Evolutionary conservation across 1,284 basidiomycete genomes (phyloP).

Genomic region (Sporisorium sorghi): DNA sequence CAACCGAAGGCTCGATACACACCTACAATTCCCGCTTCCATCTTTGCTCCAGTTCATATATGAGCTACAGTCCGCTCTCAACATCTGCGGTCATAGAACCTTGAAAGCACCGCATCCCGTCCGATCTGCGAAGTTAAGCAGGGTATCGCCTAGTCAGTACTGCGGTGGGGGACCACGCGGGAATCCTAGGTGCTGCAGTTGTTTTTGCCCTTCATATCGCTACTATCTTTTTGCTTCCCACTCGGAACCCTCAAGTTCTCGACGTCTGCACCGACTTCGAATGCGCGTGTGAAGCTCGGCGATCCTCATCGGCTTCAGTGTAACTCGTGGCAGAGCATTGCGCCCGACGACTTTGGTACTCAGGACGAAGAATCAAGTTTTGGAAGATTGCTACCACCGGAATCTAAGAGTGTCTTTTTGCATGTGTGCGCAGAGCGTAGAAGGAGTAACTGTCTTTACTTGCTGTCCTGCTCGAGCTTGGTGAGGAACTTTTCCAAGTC

Average conservation of each 20-base stretch:
- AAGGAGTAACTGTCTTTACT: conserved; percentile 9
- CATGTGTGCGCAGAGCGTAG: background rate
- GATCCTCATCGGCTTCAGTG: no score
- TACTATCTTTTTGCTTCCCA: background rate
- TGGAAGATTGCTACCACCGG: conserved; percentile 26
- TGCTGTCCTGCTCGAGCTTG: conserved; percentile 60
- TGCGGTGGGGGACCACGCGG: conserved; percentile 84
- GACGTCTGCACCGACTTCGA: no score
- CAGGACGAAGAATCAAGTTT: conserved; percentile 5
- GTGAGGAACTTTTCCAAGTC: conserved; percentile 90
- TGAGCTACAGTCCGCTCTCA: no score
- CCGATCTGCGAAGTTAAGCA: conserved; percentile 83
- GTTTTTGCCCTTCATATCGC: background rate
- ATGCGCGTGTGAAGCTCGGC: no score
- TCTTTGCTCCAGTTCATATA: no score
- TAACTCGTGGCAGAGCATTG: no score
- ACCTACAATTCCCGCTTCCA: no score
- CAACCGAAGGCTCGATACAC: no score
- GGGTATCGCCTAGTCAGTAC: conserved; percentile 83
- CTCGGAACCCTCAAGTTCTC: no score
- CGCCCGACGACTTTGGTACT: no score
- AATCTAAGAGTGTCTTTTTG: conserved; percentile 25
- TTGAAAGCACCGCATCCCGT: conserved; percentile 84
- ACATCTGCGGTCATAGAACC: conserved; percentile 81
- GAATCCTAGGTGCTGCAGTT: conserved; percentile 82